Conservation (phyloP, 169 alveolate genomes). For the Cryptosporidium muris region DNA sequence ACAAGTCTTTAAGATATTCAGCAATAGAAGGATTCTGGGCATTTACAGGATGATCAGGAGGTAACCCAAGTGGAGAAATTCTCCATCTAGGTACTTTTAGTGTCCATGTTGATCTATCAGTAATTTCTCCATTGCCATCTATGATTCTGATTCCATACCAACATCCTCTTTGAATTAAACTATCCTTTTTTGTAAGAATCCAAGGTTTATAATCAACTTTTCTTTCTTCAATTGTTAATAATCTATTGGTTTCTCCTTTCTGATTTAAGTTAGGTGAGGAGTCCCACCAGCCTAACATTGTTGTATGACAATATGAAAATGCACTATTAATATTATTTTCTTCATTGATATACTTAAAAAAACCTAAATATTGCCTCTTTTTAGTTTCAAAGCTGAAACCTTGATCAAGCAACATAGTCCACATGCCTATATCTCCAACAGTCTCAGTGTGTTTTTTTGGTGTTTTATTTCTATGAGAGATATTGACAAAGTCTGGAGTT, state of each 20-base stretch:
- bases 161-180: conserved; percentile 49
- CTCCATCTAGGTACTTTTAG: conserved; percentile 69
- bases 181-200: conserved; percentile 34
- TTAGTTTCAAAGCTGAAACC: conserved; percentile 58
- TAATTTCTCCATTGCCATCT: conserved; percentile 51
- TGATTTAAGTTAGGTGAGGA: conserved; percentile 17
- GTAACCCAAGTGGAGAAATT: conserved; percentile 57
- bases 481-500: background rate
- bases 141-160: conserved; percentile 66
- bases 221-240: conserved; percentile 50
- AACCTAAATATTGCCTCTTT: conserved; percentile 30
- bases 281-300: conserved; percentile 69
- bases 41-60: conserved; percentile 63
- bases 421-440: conserved; percentile 30
- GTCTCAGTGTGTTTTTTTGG: conserved; percentile 9
- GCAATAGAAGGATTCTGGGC: conserved; percentile 65
- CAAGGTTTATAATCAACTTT: conserved; percentile 27
- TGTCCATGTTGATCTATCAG: conserved; percentile 66
- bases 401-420: conserved; percentile 64
- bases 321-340: conserved; percentile 38
- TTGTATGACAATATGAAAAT: conserved; percentile 57
- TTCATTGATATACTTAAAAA: conserved; percentile 51
- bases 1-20: conserved; percentile 40
- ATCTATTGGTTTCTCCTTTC: conserved; percentile 3
- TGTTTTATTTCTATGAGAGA: background rate